Percentiles rank a stretch among this genome's conserved stretches.
Evolutionary conservation across 225 moss, liverwort and hornwort species (phyloP).

Genomic region (Lunularia cruciata): DNA sequence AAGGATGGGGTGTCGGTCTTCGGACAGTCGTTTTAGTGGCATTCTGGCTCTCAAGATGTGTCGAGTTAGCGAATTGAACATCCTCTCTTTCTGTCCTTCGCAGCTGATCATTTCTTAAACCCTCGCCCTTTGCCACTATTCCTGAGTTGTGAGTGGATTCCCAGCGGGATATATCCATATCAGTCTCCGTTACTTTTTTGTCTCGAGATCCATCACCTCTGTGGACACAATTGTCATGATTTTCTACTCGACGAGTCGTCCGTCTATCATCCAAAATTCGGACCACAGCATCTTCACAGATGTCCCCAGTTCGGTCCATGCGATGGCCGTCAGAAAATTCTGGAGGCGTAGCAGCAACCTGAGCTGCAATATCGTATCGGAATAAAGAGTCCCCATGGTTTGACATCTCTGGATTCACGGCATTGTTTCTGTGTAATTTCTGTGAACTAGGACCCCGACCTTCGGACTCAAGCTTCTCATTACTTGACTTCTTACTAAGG

Average conservation of each 20-base stretch:
- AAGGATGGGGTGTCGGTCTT: slow-evolving; percentile 12
- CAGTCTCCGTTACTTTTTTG: too few relatives aligned
- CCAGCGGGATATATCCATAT: too few relatives aligned
- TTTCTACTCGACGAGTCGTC: too few relatives aligned
- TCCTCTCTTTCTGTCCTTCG: too few relatives aligned
- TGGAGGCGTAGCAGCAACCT: neutral
- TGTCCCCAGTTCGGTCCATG: neutral
- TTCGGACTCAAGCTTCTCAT: neutral
- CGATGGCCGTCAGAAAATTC: neutral
- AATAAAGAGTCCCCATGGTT: too few relatives aligned
- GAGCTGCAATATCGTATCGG: neutral
- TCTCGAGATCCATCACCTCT: too few relatives aligned
- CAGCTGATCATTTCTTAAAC: too few relatives aligned
- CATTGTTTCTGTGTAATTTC: neutral
- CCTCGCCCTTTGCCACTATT: too few relatives aligned
- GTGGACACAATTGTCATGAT: too few relatives aligned
- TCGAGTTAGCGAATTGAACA: too few relatives aligned
- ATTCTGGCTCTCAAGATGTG: too few relatives aligned
- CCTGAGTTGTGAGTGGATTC: too few relatives aligned
- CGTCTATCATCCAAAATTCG: neutral
- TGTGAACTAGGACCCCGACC: neutral
- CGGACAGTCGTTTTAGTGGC: neutral
- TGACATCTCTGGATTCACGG: neutral
- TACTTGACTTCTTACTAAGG: neutral
- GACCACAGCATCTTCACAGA: neutral